These are phyloP conservation scores for Phytophthora tubulina DNA, from an alignment of 352 stramenopile species.

Conservation along the genomic window DNA sequence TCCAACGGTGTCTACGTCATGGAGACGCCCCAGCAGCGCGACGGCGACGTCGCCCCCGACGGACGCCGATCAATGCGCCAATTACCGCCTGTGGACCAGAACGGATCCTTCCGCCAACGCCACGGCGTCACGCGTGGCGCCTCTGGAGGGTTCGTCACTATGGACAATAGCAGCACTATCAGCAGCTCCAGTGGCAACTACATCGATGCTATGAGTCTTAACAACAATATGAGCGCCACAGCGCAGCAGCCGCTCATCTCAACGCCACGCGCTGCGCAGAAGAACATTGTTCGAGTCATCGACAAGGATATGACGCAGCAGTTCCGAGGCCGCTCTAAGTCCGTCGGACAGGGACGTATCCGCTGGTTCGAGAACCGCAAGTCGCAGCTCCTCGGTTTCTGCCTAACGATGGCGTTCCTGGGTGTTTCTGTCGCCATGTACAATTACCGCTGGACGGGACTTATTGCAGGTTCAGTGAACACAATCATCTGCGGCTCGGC, in stretches of 20 bases:
- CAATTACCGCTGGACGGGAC: conserved; percentile 88
- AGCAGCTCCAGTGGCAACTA: conserved; percentile 53
- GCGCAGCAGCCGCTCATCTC: conserved; percentile 75
- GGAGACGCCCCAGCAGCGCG: conserved; percentile 57
- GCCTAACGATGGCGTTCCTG: conserved; percentile 87
- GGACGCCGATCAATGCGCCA: conserved; percentile 48
- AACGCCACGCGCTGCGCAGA: conserved; percentile 61
- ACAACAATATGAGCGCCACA: conserved; percentile 55
- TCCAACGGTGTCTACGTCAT: conserved; percentile 76
- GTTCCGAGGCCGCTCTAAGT: conserved; percentile 83
- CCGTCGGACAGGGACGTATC: conserved; percentile 74
- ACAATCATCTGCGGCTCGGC: conserved; percentile 89
- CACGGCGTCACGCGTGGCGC: conserved; percentile 36
- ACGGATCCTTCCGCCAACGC: conserved; percentile 43
- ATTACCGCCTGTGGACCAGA: conserved; percentile 47
- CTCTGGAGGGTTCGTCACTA: conserved; percentile 50
- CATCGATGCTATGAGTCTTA: conserved; percentile 45
- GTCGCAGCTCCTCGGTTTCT: conserved; percentile 87
- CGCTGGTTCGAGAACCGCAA: conserved; percentile 92
- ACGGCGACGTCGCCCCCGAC: conserved; percentile 38
- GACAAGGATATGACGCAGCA: conserved; percentile 92
- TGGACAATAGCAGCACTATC: conserved; percentile 60
- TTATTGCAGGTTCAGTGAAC: conserved; percentile 90
- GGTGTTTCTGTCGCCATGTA: conserved; percentile 89
- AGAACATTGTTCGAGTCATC: conserved; percentile 90